Conservation (phyloP, 129 eudicot genomes). For the Saussurea involucrata region DNA sequence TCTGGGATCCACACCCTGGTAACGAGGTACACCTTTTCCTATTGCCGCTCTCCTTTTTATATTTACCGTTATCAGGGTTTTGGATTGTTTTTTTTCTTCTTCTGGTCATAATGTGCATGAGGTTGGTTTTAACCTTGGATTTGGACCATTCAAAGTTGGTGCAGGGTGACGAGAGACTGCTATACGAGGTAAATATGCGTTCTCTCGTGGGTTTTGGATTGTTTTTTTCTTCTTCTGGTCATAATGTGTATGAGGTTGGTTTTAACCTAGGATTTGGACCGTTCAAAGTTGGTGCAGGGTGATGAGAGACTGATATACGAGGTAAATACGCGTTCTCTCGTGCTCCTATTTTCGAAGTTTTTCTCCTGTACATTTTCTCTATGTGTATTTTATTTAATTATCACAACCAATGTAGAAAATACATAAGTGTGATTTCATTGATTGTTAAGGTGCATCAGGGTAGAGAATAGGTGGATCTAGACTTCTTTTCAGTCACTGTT, state of each 20-base stretch:
- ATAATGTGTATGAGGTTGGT: background rate
- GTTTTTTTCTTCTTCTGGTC: background rate
- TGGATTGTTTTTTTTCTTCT: background rate
- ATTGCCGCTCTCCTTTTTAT: background rate
- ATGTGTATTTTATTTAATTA: too few relatives aligned
- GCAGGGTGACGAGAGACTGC: too few relatives aligned
- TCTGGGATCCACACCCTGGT: too few relatives aligned
- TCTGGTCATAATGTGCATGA: too few relatives aligned
- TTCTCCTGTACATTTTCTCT: too few relatives aligned
- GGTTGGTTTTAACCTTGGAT: too few relatives aligned
- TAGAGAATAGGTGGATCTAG: slow-evolving; percentile 51
- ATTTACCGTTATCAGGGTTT: slow-evolving; percentile 24
- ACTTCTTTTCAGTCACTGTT: slow-evolving; percentile 52
- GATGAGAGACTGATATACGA: slow-evolving; percentile 76
- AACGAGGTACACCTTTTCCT: slow-evolving; percentile 38
- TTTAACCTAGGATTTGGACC: slow-evolving; percentile 44
- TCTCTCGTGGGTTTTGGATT: too few relatives aligned
- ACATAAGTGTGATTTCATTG: slow-evolving; percentile 32
- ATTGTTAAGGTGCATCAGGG: slow-evolving; percentile 68
- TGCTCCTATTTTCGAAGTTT: background rate
- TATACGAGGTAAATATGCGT: too few relatives aligned
- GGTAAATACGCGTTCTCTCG: slow-evolving; percentile 33
- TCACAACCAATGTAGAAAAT: background rate
- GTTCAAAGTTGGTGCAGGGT: slow-evolving; percentile 55
- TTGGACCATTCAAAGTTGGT: too few relatives aligned